Base-by-base conservation (phyloP, 352 stramenopile species). In the Albugo candida region DNA sequence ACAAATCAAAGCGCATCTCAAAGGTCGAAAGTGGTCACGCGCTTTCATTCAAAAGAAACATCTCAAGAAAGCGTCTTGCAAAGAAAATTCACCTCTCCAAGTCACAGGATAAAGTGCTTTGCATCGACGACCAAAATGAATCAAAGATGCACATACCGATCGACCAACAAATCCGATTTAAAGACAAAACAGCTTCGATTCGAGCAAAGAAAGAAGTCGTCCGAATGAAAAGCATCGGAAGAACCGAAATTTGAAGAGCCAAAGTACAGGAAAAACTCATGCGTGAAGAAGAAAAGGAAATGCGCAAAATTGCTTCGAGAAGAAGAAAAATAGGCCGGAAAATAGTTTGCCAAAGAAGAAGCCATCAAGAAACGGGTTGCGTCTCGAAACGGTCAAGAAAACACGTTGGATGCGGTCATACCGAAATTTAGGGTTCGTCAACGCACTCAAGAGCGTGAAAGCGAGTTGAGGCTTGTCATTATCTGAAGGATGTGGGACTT, bases 31-130 rank as follows among this genome's bases (percentile, higher is more conserved):
- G 49, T 69, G 67, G 21, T 71, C 74, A 4, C 65, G 71, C 2
- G 80, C 78, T 48, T 54, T 86, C 0, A 41, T 86, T 13, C 69
- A 86, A 40, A 83, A 82, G 38, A 71, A 86, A 65, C 84, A 56
- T 84, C 83, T 45, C 70, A 59, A 10, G 69, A 83, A 49, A 70
- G 64, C n/a, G n/a, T n/a, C n/a, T n/a, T n/a, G n/a, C n/a, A n/a
- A n/a, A n/a, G n/a, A n/a, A n/a, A n/a, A n/a, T n/a, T n/a, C n/a
- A n/a, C n/a, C n/a, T n/a, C n/a, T n/a, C n/a, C n/a, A n/a, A n/a
- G n/a, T n/a, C n/a, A n/a, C n/a, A n/a, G n/a, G n/a, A n/a, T n/a
- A n/a, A n/a, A n/a, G n/a, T n/a, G n/a, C n/a, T n/a, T n/a, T n/a
- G n/a, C n/a, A n/a, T n/a, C n/a, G n/a, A n/a, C n/a, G n/a, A n/a